A percentile compares a stretch with the other conserved stretches of the same genome.
Conservation (phyloP, 306 rosid species). For the Vicia sativa region DNA sequence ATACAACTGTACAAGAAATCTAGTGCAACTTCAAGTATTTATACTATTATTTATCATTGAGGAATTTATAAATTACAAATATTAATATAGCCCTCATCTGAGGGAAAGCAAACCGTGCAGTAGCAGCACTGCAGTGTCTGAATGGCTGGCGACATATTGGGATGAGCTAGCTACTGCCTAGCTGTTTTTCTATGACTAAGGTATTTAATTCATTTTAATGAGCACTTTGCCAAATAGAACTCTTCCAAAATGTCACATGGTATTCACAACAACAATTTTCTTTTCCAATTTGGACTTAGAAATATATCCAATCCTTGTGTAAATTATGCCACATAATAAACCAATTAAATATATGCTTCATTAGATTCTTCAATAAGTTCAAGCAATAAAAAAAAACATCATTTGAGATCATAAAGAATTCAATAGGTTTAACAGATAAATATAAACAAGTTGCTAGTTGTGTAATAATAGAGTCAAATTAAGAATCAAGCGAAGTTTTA, state of each 20-base stretch:
- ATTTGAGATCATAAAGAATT: too few species aligned
- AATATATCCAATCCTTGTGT: neutral
- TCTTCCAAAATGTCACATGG: neutral
- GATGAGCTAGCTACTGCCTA: constrained; percentile 47
- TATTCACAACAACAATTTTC: neutral
- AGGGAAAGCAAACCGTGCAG: constrained; percentile 23
- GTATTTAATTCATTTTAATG: constrained; percentile 34
- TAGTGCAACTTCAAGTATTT: constrained; percentile 37
- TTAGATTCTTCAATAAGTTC: neutral
- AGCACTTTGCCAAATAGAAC: constrained; percentile 21
- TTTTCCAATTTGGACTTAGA: neutral
- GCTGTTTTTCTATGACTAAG: constrained; percentile 35
- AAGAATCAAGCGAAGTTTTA: too few species aligned
- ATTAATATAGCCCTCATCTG: constrained; percentile 2
- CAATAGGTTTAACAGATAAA: too few species aligned
- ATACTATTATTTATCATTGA: neutral
- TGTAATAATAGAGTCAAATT: too few species aligned
- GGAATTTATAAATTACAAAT: constrained; percentile 16
- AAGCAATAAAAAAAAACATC: neutral
- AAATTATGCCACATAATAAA: constrained; percentile 3
- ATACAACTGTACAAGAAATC: constrained; percentile 30
- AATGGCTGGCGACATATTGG: constrained; percentile 47
- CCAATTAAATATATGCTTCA: constrained; percentile 11
- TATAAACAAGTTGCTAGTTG: too few species aligned
- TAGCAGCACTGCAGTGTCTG: constrained; percentile 33